These are phyloP conservation scores for Leccinum pachyderme DNA, from an alignment of 1,284 basidiomycete genomes.

Conservation along the genomic window DNA sequence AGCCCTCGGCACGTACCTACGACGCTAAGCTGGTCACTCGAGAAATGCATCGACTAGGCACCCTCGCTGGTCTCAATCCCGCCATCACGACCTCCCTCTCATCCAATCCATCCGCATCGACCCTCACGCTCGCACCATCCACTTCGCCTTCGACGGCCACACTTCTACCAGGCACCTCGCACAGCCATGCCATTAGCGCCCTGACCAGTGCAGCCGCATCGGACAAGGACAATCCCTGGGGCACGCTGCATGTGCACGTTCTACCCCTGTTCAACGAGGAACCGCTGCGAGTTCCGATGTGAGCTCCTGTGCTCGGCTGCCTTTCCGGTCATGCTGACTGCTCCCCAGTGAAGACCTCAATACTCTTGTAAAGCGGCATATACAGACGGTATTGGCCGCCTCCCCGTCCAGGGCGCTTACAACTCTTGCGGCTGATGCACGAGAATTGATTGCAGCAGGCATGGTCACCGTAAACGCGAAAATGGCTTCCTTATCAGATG, in stretches of 20 bases:
- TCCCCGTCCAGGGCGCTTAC: slow-evolving; percentile 62
- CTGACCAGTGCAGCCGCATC: slow-evolving; percentile 12
- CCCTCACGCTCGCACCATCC: slow-evolving; percentile 32
- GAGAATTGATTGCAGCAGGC: slow-evolving; percentile 81
- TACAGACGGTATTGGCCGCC: slow-evolving; percentile 64
- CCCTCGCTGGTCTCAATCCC: slow-evolving; percentile 47
- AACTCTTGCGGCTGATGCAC: slow-evolving; percentile 75
- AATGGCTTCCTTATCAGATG: slow-evolving; percentile 70
- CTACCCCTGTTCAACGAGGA: slow-evolving; percentile 92
- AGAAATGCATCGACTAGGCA: slow-evolving; percentile 77
- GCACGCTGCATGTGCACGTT: slow-evolving; percentile 79
- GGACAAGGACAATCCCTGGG: slow-evolving; percentile 69
- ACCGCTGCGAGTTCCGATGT: slow-evolving; percentile 84
- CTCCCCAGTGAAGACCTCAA: slow-evolving; percentile 84
- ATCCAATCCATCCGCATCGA: slow-evolving; percentile 37
- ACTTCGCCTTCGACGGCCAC: slow-evolving; percentile 24
- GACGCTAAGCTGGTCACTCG: slow-evolving; percentile 69
- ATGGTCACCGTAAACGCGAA: slow-evolving; percentile 92
- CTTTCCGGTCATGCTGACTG: slow-evolving; percentile 5
- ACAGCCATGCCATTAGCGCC: slow-evolving; percentile 23
- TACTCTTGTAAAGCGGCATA: slow-evolving; percentile 72
- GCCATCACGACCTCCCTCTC: slow-evolving; percentile 39
- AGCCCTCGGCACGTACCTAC: slow-evolving; percentile 63
- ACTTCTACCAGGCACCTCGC: slow-evolving; percentile 20
- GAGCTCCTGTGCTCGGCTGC: slow-evolving; percentile 27